These are phyloP conservation scores for Populus hybrid DNA, from an alignment of 441 rosid genomes.

Conservation along the genomic window DNA sequence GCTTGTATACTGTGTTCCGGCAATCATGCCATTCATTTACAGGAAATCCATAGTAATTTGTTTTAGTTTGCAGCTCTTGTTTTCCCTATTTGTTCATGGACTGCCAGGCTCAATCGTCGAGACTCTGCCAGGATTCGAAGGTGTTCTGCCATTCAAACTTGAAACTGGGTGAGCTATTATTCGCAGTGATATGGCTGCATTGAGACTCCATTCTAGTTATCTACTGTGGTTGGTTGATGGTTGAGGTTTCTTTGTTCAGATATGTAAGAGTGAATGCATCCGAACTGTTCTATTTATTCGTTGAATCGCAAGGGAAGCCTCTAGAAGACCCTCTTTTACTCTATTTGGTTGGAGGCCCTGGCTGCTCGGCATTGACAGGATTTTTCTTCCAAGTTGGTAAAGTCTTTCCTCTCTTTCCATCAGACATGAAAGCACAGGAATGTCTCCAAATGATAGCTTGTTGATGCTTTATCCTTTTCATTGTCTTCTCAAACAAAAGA, in stretches of 20 bases:
- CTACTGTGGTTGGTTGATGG: background rate
- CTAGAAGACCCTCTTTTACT: conserved; percentile 27
- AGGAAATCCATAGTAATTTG: background rate
- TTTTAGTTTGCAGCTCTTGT: background rate
- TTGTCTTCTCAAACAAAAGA: background rate
- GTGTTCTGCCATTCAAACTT: conserved; percentile 27
- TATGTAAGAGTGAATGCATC: conserved; percentile 31
- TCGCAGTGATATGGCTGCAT: background rate
- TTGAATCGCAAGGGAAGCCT: conserved; percentile 36
- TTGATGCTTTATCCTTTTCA: background rate
- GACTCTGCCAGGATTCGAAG: conserved; percentile 29
- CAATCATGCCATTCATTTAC: background rate
- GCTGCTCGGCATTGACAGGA: conserved; percentile 32
- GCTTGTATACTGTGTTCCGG: background rate
- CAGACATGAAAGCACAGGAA: background rate
- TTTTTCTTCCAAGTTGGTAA: conserved; percentile 35
- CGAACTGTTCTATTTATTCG: conserved; percentile 37
- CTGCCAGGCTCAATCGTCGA: conserved; percentile 15
- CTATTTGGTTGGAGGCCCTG: conserved; percentile 39
- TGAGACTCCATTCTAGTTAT: background rate
- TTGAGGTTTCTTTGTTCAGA: conserved; percentile 13
- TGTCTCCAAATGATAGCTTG: background rate
- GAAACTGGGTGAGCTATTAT: conserved; percentile 30
- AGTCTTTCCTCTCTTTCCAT: background rate
- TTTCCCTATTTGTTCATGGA: background rate